Base-by-base conservation (phyloP, 2,329 filamentous ascomycete species). In the Pseudopyricularia javanii region DNA sequence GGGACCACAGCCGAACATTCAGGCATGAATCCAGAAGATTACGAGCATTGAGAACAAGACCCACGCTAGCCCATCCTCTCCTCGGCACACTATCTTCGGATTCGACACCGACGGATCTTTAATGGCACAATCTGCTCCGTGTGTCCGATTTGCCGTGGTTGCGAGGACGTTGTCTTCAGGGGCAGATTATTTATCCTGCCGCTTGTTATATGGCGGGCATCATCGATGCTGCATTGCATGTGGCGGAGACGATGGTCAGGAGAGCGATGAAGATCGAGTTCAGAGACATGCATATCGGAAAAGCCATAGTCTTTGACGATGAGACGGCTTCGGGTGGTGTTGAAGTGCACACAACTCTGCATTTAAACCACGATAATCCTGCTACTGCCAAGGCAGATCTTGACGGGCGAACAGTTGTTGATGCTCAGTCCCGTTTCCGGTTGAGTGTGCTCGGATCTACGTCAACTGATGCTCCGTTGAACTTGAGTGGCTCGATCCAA, bases 101-200 rank as follows among this genome's bases (percentile, higher is more conserved):
- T 6, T 37, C 34, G 7, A 37, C 54, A 2, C 60, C 63, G 1
- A 52, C 63, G 9, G 58, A 62, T 4, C 63, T 66, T 2, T 54
- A 57, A 7, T 66, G 62, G 62, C 30, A 50, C 2, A 62, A 64
- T 37, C 28, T 59, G 2, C 56, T 66, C 8, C 55, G 55, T 1
- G 49, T 57, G 0, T 34, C 48, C 0, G 62, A 68, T 30, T 52
- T 66, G 1, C 57, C 62, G 0, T 75, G 73, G 73, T 56, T 74
- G 1, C 37, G 56, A 0, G 65, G 70, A 5, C 71, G 76, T 30
- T 53, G 56, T 6, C 17, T 63, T 15, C 61, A 68, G 15, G 60
- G 61, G 0, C 57, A 68, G 14, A 57, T 64, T 12, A 58, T 75
- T 0, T 73, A 72, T 32, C 72, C 73, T 15, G 34, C 32, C 6